Evolutionary conservation across 108 stramenopile species (phyloP), one percentile per base, ranked within the genome.

Genomic region (Cyclotella atomus): DNA sequence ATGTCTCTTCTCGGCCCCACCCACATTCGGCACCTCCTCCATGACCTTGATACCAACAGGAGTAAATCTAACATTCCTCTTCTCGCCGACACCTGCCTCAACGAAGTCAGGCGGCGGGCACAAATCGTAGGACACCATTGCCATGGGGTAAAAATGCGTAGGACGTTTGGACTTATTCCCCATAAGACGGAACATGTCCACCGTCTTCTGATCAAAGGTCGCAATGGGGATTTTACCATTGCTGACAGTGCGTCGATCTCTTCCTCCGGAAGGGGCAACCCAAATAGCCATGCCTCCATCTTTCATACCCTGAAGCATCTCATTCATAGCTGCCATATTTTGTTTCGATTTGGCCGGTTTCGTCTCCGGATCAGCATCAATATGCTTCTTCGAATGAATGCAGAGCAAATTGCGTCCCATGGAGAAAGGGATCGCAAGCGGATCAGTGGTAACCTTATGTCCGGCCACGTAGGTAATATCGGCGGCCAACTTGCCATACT

Each of bases 381-480:
- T 98, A 79, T 98, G 96, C 66, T 97, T 97, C 83, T 98, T 98
- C 59, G 94, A 95, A 75, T 96, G 96, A 57, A 98, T 97, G 73
- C 96, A 98, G 52, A 98, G 84, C 8, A 97, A 81, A 69, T 97
- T 98, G 14, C 96, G 62, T 62, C 96, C 97, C 97, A 96, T 97
- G 68, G 89, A 90, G 68, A 97, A 98, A 3, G 97, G 97, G 64
- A 98, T 91, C 32, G 97, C 97, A 19, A 97, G 75, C 17, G 94
- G 57, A 70, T 97, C 95, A 0, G 94, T 96, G 2, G 97, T 98
- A 0, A 98, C 97, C 74, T 97, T 95, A 84, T 98, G 97, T 49
- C 97, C 97, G 6, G 97, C 97, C 23, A 98, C 93, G 68, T 91
- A 96, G 52, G 88, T 79, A 20, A 97, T 65, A 8, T 85, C 41